Evolutionary conservation across 2,329 filamentous ascomycete genomes (phyloP), one percentile per base, ranked within the genome.

Genomic region (Lasiodiplodia hormozganensis): DNA sequence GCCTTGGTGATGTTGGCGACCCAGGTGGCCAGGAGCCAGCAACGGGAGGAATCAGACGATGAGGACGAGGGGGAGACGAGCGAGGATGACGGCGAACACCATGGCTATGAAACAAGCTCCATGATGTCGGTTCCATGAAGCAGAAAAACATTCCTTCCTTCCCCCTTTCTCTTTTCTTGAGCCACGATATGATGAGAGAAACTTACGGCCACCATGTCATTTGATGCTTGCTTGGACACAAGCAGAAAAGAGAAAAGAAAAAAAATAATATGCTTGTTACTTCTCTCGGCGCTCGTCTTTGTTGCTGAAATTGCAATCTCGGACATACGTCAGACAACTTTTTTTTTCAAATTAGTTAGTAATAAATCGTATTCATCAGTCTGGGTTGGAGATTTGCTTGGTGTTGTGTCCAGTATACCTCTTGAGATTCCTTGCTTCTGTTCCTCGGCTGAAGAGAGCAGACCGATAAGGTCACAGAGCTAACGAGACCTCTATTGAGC

Each of bases 1-100:
- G 21, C 36, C 12, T 18, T 60, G n/a, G 56, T 60, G 31, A 57
- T 57, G 54, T 4, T 57, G 34, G 54, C 54, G n/a, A 57, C 54
- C 18, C 54, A 57, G 31, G 54, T 57, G 54, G 54, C 54, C 10
- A 21, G 54, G 31, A 34, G n/a, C 3, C 54, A 57, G 14, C 12
- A 18, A 6, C 18, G 34, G 16, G 25, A 56, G 28, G 31, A 21
- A 10, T 4, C n/a, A 3, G 53, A 56, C 4, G n/a, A 12, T 0
- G 53, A 10, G 28, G 34, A 21, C 28, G 54, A 57, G 2, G 11
- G 3, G 28, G 25, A 36, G 1, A 34, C 16, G 34, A 34, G 28
- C 34, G 28, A 34, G 52, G 21, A 21, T 36, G 25, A 34, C 2
- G n/a, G 11, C 34, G 52, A n/a, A 8, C 14, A 34, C 31, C 31